These are phyloP conservation scores for Pichia sp. DNA, from an alignment of 1,139 yeast species.

Conservation along the genomic window DNA sequence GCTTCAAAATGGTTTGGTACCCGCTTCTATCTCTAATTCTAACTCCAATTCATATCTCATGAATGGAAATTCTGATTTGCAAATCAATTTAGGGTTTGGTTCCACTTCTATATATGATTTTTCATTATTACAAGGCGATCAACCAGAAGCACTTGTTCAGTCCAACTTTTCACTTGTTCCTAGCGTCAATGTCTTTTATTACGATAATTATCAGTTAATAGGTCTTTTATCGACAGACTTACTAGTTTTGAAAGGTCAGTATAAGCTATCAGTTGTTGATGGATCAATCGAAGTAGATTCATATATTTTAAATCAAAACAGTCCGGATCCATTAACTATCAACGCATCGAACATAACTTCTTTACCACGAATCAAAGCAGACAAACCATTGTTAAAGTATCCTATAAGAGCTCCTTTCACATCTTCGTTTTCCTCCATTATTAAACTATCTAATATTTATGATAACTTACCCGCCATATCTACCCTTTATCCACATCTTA, in stretches of 20 bases:
- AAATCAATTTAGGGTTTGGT: no score
- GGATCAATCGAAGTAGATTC: constrained; percentile 51
- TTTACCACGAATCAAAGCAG: constrained; percentile 44
- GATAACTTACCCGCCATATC: constrained; percentile 32
- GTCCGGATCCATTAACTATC: constrained; percentile 26
- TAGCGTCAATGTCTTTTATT: constrained; percentile 25
- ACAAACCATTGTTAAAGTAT: not conserved
- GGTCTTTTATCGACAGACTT: constrained; percentile 45
- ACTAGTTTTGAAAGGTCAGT: constrained; percentile 56
- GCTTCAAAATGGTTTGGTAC: no score
- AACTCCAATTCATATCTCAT: no score
- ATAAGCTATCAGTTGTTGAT: constrained; percentile 42
- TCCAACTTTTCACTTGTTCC: constrained; percentile 5
- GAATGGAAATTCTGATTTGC: no score
- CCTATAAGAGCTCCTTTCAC: not conserved
- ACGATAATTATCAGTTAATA: constrained; percentile 32
- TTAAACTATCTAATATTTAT: constrained; percentile 6
- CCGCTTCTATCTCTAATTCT: no score
- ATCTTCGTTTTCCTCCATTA: constrained; percentile 2
- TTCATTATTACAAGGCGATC: not conserved
- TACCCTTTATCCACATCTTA: constrained; percentile 43
- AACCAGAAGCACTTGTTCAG: not conserved
- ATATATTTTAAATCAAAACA: not conserved
- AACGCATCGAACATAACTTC: constrained; percentile 51
- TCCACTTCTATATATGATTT: no score